These are phyloP conservation scores for Aotearoamyces nothofagi DNA, from an alignment of 2,329 filamentous ascomycete species.

Conservation along the genomic window DNA sequence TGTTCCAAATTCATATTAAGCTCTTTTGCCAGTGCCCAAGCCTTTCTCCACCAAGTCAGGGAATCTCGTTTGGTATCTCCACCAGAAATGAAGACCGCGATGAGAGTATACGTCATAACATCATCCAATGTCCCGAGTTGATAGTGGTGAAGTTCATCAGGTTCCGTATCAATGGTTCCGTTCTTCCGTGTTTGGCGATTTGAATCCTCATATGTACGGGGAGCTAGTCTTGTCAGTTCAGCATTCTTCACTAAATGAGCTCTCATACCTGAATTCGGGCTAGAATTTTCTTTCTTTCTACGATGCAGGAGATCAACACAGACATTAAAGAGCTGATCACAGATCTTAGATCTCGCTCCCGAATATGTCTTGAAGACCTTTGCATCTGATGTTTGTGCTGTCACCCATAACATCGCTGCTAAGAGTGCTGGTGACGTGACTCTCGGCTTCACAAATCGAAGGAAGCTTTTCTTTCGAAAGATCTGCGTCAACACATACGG, in stretches of 20 bases:
- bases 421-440: conserved; percentile 28
- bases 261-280: too few relatives aligned
- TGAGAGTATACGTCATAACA: conserved; percentile 28
- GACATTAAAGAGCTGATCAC: conserved; percentile 4
- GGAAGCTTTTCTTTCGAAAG: conserved; percentile 27
- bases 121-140: conserved; percentile 21
- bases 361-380: conserved; percentile 9
- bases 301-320: conserved; percentile 3
- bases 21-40: conserved; percentile 22
- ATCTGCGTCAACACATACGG: conserved; percentile 31
- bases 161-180: too few relatives aligned
- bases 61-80: conserved; percentile 32
- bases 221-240: too few relatives aligned
- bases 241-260: conserved; percentile 1
- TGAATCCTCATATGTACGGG: too few relatives aligned
- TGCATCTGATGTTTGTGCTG: conserved; percentile 29
- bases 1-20: conserved; percentile 25
- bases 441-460: conserved; percentile 24
- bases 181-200: too few relatives aligned
- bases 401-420: conserved; percentile 31
- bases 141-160: too few relatives aligned
- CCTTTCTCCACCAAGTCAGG: conserved; percentile 31
- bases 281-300: too few relatives aligned
- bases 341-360: conserved; percentile 4
- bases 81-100: conserved; percentile 30